Evolutionary conservation across 441 rosid genomes (phyloP), one percentile per base, ranked within the genome.

Genomic region (Viola pubescens): DNA sequence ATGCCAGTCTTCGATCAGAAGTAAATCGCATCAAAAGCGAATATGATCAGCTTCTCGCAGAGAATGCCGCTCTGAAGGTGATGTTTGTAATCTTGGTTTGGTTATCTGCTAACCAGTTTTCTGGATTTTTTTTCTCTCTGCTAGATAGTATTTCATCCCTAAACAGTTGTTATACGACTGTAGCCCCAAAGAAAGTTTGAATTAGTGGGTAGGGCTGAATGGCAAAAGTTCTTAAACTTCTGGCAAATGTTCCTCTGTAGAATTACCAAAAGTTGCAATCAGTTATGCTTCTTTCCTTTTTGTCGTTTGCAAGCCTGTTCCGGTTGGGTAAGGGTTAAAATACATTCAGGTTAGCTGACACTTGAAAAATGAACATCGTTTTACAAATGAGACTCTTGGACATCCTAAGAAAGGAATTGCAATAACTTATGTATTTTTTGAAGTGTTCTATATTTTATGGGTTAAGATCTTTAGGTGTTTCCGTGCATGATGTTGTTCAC

Each of bases 51-150:
- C 91, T 92, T 75, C 78, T 81, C 53, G 72, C 81, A 1, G 87
- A 86, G 77, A 88, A 91, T 45, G 75, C 70, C 45, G 61, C 87
- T 73, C 82, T 88, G 63, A 86, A 91, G 90, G 97, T 89, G 68
- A 54, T 54, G 34, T 56, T 26, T 59, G 5, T 63, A 3, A 7
- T 48, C 61, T 55, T 59, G 45, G 57, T 4, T 72, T 52, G 55
- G 11, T 26, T 26, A 2, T 26, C 34, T 26, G 34, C 34, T 26
- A 26, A 26, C 34, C 34, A 26, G 13, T 62, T 3, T 13, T 10
- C 45, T 58, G 37, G 58, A 68, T 13, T 54, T 50, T 64, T 55
- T 42, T 63, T 51, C n/a, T 34, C 7, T 42, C 43, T 19, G 43
- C 47, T 46, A n/a, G 4, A 10, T 26, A 26, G 34, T 26, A 26